Percentiles rank a stretch among this genome's conserved stretches.
Conservation (phyloP, 805 yeast species). For the Ogataea zsoltii region DNA sequence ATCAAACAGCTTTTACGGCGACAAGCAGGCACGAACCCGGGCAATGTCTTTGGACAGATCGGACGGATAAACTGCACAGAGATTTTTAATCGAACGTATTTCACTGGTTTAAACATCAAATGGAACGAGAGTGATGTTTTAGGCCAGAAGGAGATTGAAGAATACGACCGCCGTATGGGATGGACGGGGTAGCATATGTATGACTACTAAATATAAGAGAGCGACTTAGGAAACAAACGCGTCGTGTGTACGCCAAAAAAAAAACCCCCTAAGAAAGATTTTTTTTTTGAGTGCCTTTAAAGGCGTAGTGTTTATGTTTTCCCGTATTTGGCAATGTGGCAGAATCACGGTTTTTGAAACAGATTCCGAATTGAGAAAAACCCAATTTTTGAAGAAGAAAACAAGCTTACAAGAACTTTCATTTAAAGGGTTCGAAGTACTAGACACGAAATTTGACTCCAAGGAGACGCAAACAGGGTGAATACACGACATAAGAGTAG, state of each 20-base stretch:
- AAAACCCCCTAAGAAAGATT: no score
- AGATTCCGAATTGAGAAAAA: constrained; percentile 20
- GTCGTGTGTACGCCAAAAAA: constrained; percentile 4
- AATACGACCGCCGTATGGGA: constrained; percentile 32
- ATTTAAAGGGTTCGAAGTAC: neutral
- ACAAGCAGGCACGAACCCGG: constrained; percentile 28
- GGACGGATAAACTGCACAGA: constrained; percentile 22
- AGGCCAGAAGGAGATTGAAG: constrained; percentile 26
- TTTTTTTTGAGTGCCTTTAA: neutral
- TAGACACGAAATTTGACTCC: neutral
- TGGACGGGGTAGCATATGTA: constrained; percentile 13
- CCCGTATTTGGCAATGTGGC: constrained; percentile 24
- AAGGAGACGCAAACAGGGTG: neutral
- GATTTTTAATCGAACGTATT: constrained; percentile 26
- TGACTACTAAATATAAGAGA: neutral
- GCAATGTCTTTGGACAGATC: constrained; percentile 28
- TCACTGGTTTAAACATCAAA: constrained; percentile 24
- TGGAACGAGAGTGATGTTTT: constrained; percentile 29
- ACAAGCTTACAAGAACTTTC: constrained; percentile 20
- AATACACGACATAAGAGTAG: neutral
- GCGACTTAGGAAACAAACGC: neutral
- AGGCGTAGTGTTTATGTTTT: constrained; percentile 21
- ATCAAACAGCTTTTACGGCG: constrained; percentile 20
- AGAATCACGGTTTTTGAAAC: constrained; percentile 20
- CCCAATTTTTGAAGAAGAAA: constrained; percentile 17